Evolutionary conservation across 129 eudicot species (phyloP).

Genomic region (Erigeron canadensis): DNA sequence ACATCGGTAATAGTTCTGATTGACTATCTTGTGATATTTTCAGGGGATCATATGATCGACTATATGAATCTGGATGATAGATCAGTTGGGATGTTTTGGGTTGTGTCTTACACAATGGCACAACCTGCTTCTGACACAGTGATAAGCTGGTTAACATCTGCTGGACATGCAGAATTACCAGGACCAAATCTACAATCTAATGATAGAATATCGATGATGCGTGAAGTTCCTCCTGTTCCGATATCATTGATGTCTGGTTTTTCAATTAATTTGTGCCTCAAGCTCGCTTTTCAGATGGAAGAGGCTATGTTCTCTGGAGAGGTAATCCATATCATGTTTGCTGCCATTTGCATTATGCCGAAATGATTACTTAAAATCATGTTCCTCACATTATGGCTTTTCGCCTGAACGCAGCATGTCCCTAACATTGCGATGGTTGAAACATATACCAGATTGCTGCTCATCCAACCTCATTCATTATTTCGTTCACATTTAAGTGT

Average conservation of each 20-base stretch:
- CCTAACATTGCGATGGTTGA: constrained; percentile 97
- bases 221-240: constrained; percentile 90
- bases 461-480: constrained; percentile 82
- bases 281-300: constrained; percentile 86
- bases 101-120: constrained; percentile 96
- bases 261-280: constrained; percentile 76
- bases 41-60: constrained; percentile 88
- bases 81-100: constrained; percentile 98
- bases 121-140: constrained; percentile 96
- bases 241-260: constrained; percentile 81
- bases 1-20: not conserved
- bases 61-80: constrained; percentile 95
- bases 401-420: constrained; percentile 59
- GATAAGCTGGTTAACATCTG: constrained; percentile 81
- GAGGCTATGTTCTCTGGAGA: constrained; percentile 89
- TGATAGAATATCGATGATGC: constrained; percentile 79
- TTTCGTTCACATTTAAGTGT: constrained; percentile 92
- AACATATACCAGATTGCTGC: constrained; percentile 85
- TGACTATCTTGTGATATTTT: constrained; percentile 11
- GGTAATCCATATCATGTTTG: constrained; percentile 41
- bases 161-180: constrained; percentile 70
- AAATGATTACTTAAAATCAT: not conserved
- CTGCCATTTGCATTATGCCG: not conserved
- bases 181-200: constrained; percentile 64
- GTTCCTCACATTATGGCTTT: constrained; percentile 22